phyloP scores from a whole-genome alignment of 805 yeast species.

The Cyberlindnera suaveolens region DNA sequence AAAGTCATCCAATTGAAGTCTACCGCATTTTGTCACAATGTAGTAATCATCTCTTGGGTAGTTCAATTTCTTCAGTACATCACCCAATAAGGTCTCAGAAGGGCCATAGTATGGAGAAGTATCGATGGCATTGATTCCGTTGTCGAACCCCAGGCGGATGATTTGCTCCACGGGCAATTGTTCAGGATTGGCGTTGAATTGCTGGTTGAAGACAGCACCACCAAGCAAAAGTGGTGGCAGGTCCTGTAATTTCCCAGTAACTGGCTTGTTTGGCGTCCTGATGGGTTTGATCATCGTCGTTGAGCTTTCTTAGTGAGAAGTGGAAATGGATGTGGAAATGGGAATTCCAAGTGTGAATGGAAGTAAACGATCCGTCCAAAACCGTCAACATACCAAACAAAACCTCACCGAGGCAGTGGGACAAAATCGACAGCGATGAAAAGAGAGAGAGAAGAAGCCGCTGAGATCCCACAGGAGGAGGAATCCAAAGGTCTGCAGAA shows the following conservation, averaged over 20 bases:
- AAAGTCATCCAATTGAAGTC: conserved; percentile 61
- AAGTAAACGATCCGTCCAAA: not conserved
- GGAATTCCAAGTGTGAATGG: not conserved
- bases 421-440: not conserved
- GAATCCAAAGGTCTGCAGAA: not conserved
- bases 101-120: conserved; percentile 94
- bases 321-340: not conserved
- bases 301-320: not conserved
- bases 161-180: conserved; percentile 52
- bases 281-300: conserved; percentile 14
- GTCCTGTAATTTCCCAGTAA: conserved; percentile 22
- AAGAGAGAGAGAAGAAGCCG: not conserved
- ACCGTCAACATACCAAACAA: not conserved
- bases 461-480: not conserved
- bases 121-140: conserved; percentile 75
- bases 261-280: conserved; percentile 13
- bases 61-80: conserved; percentile 41
- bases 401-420: not conserved
- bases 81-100: conserved; percentile 70
- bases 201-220: conserved; percentile 83
- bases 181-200: conserved; percentile 67
- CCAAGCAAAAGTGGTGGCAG: conserved; percentile 68
- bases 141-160: conserved; percentile 49
- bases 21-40: conserved; percentile 83
- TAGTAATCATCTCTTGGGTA: conserved; percentile 55